Conservation (phyloP, 352 stramenopile species). For the Bremia lactucae region DNA sequence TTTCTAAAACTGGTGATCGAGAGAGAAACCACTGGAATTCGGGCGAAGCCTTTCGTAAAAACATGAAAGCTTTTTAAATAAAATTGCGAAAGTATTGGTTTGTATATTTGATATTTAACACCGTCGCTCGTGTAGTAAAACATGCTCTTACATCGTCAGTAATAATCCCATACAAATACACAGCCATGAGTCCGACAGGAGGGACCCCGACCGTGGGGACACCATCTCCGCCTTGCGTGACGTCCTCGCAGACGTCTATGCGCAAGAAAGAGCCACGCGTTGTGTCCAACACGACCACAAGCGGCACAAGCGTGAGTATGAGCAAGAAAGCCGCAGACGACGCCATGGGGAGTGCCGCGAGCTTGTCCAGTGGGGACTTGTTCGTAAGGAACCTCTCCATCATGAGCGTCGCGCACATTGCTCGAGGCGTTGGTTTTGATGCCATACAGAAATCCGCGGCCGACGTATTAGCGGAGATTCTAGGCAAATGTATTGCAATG, state of each 20-base stretch:
- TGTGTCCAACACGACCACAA: constrained; percentile 1
- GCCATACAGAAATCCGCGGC: constrained; percentile 37
- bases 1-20: no score
- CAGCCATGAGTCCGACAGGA: no score
- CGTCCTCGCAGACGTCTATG: not conserved
- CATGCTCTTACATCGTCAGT: no score
- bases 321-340: constrained; percentile 27
- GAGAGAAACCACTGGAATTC: no score
- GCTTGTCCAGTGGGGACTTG: constrained; percentile 25
- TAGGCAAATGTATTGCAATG: constrained; percentile 22
- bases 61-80: no score
- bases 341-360: constrained; percentile 7
- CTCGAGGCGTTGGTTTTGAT: constrained; percentile 41
- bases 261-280: constrained; percentile 21
- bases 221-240: no score
- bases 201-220: no score
- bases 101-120: no score
- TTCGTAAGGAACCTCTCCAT: constrained; percentile 40
- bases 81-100: no score
- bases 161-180: no score
- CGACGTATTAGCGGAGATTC: constrained; percentile 39
- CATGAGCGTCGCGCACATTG: constrained; percentile 42
- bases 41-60: no score
- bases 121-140: no score
- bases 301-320: constrained; percentile 38